Evolutionary conservation across 805 yeast genomes (phyloP), one percentile per base, ranked within the genome.

Genomic region (Teunomyces stri): DNA sequence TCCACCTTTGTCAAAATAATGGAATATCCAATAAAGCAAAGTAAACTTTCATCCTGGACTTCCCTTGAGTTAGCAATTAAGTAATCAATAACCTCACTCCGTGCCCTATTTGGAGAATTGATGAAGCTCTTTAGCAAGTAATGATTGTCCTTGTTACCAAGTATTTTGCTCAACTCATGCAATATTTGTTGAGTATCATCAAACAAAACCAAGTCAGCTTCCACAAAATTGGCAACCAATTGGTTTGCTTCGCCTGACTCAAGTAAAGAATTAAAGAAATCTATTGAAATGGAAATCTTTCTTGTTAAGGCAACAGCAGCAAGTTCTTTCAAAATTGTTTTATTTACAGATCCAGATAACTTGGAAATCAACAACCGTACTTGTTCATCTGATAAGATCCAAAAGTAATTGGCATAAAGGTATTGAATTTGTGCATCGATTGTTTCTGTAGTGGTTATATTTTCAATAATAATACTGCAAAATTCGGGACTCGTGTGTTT

Each of bases 361-460:
- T 34, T 34, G n/a, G 33, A 22, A 3, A 45, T 22, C 16, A 58
- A 50, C 6, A 49, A 43, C 13, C 33, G 15, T 10, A 64, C 48
- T 46, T 64, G 64, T 2, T 50, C 56, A 27, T 56, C 54, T 6
- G 57, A 45, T 21, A 68, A 51, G 16, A 61, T 46, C 70, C 70
- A 67, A n/a, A 52, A 33, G 42, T 58, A 59, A 15, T 53, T 57
- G 2, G 50, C 49, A 13, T 64, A 38, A 20, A 54, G 41, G 3
- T 30, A 28, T 42, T 65, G 67, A 22, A 46, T 46, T n/a, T 45
- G 49, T n/a, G 34, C 25, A 1, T 52, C 36, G 6, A 52, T 33
- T 2, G 37, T 3, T 11, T 27, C 20, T 1, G 33, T 12, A 5
- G 29, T 34, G n/a, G 41, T 33, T 21, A 47, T 45, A 10, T 42